Evolutionary conservation across 2,329 filamentous ascomycete species (phyloP).

Genomic region (Aspergillus sp.): DNA sequence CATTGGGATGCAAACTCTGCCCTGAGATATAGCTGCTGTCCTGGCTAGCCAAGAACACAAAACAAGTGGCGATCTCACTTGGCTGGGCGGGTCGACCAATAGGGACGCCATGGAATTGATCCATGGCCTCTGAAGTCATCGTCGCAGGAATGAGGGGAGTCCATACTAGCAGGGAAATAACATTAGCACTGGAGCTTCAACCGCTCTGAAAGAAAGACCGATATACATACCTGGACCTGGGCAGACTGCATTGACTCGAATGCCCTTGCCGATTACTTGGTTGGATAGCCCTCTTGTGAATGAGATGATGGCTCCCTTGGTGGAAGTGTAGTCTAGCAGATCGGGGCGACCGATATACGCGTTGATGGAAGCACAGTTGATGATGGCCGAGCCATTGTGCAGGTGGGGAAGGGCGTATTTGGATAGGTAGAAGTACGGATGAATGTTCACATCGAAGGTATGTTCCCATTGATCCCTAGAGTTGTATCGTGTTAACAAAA

Average conservation of each 20-base stretch:
- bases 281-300: conserved; percentile 78
- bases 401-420: conserved; percentile 77
- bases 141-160: conserved; percentile 72
- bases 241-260: conserved; percentile 73
- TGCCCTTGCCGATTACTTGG: conserved; percentile 69
- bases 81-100: conserved; percentile 79
- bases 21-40: conserved; percentile 75
- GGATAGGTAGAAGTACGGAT: conserved; percentile 75
- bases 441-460: conserved; percentile 82
- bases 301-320: conserved; percentile 70
- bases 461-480: conserved; percentile 69
- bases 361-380: conserved; percentile 84
- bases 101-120: conserved; percentile 67
- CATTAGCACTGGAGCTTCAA: conserved; percentile 4
- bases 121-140: conserved; percentile 68
- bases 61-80: conserved; percentile 76
- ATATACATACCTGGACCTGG: conserved; percentile 60
- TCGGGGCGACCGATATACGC: conserved; percentile 78
- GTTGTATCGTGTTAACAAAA: not conserved
- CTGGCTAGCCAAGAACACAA: conserved; percentile 74
- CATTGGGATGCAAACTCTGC: conserved; percentile 67
- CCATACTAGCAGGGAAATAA: conserved; percentile 57
- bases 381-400: conserved; percentile 71
- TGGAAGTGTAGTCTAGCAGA: conserved; percentile 78
- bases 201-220: not conserved